Evolutionary conservation across 2,329 filamentous ascomycete species (phyloP).

Genomic region (Lecanosticta acicola): DNA sequence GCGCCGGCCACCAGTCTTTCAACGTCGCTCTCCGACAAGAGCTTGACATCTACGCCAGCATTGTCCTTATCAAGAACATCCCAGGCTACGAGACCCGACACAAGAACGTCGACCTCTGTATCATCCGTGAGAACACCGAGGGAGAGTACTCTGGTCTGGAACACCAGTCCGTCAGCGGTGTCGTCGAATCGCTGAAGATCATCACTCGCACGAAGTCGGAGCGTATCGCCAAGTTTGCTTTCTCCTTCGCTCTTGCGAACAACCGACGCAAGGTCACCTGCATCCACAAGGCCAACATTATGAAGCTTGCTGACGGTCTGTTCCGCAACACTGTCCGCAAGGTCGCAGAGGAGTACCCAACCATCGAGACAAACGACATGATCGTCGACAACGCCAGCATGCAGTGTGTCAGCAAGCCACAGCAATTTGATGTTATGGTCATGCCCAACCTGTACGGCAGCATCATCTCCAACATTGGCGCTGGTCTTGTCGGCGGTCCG

Average conservation of each 20-base stretch:
- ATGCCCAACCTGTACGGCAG: conserved; percentile 99
- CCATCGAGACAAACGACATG: conserved; percentile 96
- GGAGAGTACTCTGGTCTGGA: conserved; percentile 98
- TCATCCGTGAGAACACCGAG: conserved; percentile 99
- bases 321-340: conserved; percentile 97
- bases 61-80: conserved; percentile 99
- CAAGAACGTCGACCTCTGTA: conserved; percentile 95
- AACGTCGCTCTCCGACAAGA: conserved; percentile 99
- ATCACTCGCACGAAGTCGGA: conserved; percentile 98
- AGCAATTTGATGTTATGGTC: conserved; percentile 99
- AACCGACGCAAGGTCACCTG: conserved; percentile 99
- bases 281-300: conserved; percentile 99
- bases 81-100: conserved; percentile 96
- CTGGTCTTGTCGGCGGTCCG: conserved; percentile 91
- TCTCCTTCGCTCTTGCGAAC: conserved; percentile 96
- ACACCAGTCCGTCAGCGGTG: conserved; percentile 93
- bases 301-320: conserved; percentile 98
- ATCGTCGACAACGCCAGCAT: conserved; percentile 99
- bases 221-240: conserved; percentile 98
- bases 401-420: conserved; percentile 92
- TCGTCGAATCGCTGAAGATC: conserved; percentile 99
- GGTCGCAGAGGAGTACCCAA: conserved; percentile 90
- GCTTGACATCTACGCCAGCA: conserved; percentile 98
- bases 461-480: conserved; percentile 97
- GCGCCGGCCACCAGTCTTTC: conserved; percentile 97